Base-by-base conservation (phyloP, 345 rosid species). In the Salix caprea region DNA sequence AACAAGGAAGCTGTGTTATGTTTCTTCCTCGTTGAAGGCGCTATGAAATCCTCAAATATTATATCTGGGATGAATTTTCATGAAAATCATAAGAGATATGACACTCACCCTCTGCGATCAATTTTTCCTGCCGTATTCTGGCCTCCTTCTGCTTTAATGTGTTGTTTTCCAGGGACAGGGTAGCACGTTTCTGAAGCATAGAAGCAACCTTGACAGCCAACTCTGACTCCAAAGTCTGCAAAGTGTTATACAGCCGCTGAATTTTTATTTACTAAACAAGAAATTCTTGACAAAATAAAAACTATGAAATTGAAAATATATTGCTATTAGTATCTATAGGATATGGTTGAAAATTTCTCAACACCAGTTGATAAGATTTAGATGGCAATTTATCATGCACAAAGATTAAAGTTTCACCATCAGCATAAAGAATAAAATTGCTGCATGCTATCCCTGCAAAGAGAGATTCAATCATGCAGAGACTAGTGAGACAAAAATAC, bases 151-250 rank as follows among this genome's bases (percentile, higher is more conserved):
- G 90, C 85, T 90, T 89, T 83, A 92, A 54, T 72, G 82, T 81
- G 77, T 84, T 86, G 74, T 90, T 92, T 77, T 90, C 97, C 65
- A 89, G 12, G n/a, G 94, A 83, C 69, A 91, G 73, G 2, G 87
- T 78, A 81, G 84, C 86, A 5, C 86, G 92, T 73, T 88, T 85
- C 84, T 89, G 95, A 77, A 88, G 89, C 83, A 82, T 79, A 24
- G 90, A 76, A 79, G 82, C 81, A 74, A 88, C 86, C 79, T 85
- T 86, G 73, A 85, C 85, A 12, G 88, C 86, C 81, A 92, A 74
- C 34, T 89, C 92, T 12, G 92, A 86, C 74, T 86, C 89, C 78
- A 91, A 70, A 60, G 85, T 78, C 97, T 92, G 86, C 76, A 73
- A 6, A 70, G 39, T 39, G 15, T 77, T 26, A 72, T 23, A 56